phyloP scores from a whole-genome alignment of 2,329 filamentous ascomycete species.

The Dactylellina parvicollis region DNA sequence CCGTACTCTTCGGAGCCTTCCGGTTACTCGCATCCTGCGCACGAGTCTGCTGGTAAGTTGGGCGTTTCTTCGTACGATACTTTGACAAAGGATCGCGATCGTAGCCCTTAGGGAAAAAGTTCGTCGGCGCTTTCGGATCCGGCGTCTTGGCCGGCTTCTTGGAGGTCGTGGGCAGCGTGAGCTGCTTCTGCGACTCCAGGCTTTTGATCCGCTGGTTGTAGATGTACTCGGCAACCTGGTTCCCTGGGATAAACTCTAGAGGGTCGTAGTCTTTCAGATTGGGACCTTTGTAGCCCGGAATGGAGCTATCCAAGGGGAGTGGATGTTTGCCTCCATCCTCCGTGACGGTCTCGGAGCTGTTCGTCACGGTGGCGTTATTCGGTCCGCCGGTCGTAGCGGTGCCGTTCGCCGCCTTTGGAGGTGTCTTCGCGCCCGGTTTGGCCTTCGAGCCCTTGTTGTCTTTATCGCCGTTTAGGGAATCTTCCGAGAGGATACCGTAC shows the following conservation, averaged over 20 bases:
- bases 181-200: background rate
- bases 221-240: background rate
- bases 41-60: too few relatives aligned
- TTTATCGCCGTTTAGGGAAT: background rate
- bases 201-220: background rate
- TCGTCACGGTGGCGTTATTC: background rate
- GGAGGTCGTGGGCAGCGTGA: too few relatives aligned
- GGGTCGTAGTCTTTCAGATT: conserved; percentile 25
- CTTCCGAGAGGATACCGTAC: conserved; percentile 3
- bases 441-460: background rate
- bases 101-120: too few relatives aligned
- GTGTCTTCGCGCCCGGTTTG: background rate
- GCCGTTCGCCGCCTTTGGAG: background rate
- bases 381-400: too few relatives aligned
- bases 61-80: too few relatives aligned
- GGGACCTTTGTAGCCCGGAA: conserved; percentile 12
- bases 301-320: background rate
- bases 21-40: too few relatives aligned
- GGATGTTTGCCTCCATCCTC: background rate
- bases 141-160: background rate
- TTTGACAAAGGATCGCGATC: too few relatives aligned
- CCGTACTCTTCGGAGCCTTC: too few relatives aligned
- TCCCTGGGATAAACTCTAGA: background rate
- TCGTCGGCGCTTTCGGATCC: background rate
- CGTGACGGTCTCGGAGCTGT: background rate